Percentiles rank a stretch among this genome's conserved stretches.
phyloP scores from a whole-genome alignment of 2,329 filamentous ascomycete genomes.

The Lecanosticta acicola region DNA sequence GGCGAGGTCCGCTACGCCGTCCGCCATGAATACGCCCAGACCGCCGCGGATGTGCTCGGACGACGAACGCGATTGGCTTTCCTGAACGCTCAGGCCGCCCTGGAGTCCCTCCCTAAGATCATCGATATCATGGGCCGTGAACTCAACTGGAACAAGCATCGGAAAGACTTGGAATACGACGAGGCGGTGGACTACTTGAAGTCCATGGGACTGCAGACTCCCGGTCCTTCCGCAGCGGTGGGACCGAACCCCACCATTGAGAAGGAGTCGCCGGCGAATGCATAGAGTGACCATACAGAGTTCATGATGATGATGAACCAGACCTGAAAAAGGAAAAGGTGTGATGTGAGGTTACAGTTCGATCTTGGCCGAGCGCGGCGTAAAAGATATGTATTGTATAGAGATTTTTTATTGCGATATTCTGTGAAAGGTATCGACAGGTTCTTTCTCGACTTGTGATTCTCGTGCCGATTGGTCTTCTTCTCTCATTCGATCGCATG shows the following conservation, averaged over 20 bases:
- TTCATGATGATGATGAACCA: no score
- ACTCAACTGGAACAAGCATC: constrained; percentile 66
- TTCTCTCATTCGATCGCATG: no score
- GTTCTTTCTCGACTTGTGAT: no score
- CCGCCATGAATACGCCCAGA: constrained; percentile 84
- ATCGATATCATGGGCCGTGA: constrained; percentile 88
- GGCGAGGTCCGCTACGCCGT: constrained; percentile 87
- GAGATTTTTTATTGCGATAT: no score
- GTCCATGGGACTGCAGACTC: constrained; percentile 58
- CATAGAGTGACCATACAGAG: no score
- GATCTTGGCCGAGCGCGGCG: no score
- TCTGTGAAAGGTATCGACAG: no score
- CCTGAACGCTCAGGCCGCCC: constrained; percentile 82
- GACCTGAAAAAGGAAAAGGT: no score
- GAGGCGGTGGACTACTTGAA: constrained; percentile 57
- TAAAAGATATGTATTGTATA: no score
- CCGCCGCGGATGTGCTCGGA: constrained; percentile 80
- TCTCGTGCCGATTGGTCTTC: no score
- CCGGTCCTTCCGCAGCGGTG: constrained; percentile 16
- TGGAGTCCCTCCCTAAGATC: constrained; percentile 76
- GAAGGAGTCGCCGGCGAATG: constrained; percentile 19
- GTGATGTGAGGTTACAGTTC: no score
- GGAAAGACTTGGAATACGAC: constrained; percentile 76
- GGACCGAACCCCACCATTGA: constrained; percentile 16
- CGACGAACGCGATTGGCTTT: constrained; percentile 81